These are phyloP conservation scores for Trichosporon coremiiforme DNA, from an alignment of 1,284 basidiomycete genomes.

Conservation along the genomic window DNA sequence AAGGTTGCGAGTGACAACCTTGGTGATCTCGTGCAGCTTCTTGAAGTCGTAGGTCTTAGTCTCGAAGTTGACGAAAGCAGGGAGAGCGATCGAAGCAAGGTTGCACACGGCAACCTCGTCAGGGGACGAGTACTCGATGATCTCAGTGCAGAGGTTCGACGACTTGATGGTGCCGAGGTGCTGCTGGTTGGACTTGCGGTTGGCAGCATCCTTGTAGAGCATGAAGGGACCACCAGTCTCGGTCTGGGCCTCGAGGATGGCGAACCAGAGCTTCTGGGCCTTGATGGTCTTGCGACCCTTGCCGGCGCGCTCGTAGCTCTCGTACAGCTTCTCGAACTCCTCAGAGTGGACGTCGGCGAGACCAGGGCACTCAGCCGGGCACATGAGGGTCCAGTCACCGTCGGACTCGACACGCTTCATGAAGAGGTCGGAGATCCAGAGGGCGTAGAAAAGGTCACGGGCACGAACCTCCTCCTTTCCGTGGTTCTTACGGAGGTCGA, in stretches of 20 bases:
- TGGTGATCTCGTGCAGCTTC: constrained; percentile 90
- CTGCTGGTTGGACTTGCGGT: constrained; percentile 96
- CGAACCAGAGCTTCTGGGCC: constrained; percentile 99
- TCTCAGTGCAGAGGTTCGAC: constrained; percentile 98
- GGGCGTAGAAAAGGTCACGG: constrained; percentile 95
- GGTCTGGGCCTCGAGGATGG: constrained; percentile 93
- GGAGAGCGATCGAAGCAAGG: constrained; percentile 94
- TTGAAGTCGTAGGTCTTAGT: constrained; percentile 77
- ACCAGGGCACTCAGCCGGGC: constrained; percentile 92
- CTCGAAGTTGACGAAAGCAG: constrained; percentile 74
- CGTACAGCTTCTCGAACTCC: constrained; percentile 89
- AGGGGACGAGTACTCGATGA: constrained; percentile 96
- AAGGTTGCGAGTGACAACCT: constrained; percentile 89
- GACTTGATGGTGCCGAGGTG: constrained; percentile 99
- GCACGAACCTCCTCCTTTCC: constrained; percentile 98
- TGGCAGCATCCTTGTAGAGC: constrained; percentile 92
- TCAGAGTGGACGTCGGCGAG: constrained; percentile 88
- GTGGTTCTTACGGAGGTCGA: constrained; percentile 98
- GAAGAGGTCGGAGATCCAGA: constrained; percentile 98
- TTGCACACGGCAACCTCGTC: constrained; percentile 99
- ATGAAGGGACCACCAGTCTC: constrained; percentile 99
- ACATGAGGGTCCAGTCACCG: constrained; percentile 94
- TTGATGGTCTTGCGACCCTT: constrained; percentile 82
- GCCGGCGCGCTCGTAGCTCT: constrained; percentile 87
- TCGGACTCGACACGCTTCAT: constrained; percentile 91